A percentile compares a stretch with the other conserved stretches of the same genome.
These are phyloP conservation scores for Monoraphidium neglectum DNA, from an alignment of 139 green algal species.

Conservation along the genomic window DNA sequence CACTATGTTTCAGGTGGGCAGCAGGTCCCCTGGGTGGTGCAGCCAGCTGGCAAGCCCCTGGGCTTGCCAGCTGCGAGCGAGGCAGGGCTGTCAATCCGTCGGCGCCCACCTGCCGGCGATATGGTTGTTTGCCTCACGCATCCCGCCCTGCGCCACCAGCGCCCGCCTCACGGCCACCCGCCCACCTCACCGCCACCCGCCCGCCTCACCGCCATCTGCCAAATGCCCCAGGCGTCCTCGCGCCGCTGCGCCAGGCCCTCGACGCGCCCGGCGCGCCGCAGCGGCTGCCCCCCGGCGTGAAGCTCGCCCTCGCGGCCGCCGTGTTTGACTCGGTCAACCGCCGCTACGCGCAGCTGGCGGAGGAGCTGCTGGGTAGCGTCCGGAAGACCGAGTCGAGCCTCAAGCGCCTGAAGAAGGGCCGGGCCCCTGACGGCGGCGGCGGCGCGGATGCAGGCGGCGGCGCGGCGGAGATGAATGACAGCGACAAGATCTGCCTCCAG, in stretches of 20 bases:
- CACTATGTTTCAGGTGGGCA: conserved; percentile 76
- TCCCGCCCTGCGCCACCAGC: no score
- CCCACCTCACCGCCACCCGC: no score
- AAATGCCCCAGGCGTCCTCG: conserved; percentile 45
- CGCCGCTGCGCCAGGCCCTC: conserved; percentile 42
- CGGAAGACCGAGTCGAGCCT: conserved; percentile 88
- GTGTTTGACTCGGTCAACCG: conserved; percentile 40
- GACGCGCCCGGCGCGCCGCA: conserved; percentile 14
- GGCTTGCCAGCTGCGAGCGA: no score
- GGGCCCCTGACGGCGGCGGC: conserved; percentile 29
- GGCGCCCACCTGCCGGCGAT: no score
- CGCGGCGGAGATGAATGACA: conserved; percentile 66
- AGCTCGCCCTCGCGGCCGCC: conserved; percentile 21
- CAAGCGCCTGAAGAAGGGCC: conserved; percentile 81
- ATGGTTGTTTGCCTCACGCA: no score
- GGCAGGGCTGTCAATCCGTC: no score
- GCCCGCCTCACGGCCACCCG: no score
- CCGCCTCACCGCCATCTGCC: no score
- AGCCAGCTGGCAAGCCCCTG: no score
- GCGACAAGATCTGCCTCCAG: conserved; percentile 89
- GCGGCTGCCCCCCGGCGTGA: conserved; percentile 6
- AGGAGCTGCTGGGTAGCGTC: conserved; percentile 84
- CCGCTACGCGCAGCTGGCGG: conserved; percentile 42
- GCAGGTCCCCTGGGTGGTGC: no score
- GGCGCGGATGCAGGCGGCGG: background rate